These are phyloP conservation scores for Lagenaria siceraria DNA, from an alignment of 306 rosid species.

Conservation along the genomic window DNA sequence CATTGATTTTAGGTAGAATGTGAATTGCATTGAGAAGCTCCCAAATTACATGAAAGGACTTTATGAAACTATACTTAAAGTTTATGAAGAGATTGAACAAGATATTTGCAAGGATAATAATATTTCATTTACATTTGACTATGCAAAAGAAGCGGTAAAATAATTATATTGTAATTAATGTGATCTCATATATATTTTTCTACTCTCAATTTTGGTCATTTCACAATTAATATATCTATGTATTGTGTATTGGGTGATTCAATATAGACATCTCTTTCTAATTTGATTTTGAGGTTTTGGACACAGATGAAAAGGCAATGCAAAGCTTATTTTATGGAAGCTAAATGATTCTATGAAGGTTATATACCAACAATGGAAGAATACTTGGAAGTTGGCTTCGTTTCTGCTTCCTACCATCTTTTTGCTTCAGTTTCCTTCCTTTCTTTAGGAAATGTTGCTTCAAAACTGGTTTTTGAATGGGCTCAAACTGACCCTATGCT, in stretches of 20 bases:
- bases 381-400: background rate
- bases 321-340: background rate
- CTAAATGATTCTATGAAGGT: conserved; percentile 1
- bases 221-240: too few relatives aligned
- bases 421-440: background rate
- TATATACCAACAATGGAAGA: conserved; percentile 24
- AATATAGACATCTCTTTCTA: too few relatives aligned
- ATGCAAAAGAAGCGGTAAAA: conserved; percentile 12
- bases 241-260: too few relatives aligned
- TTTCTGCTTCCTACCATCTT: background rate
- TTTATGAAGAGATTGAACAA: conserved; percentile 9
- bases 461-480: conserved; percentile 5
- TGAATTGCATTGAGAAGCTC: background rate
- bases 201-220: too few relatives aligned
- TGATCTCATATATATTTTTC: too few relatives aligned
- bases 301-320: background rate
- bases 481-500: background rate
- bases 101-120: background rate
- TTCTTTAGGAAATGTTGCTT: background rate
- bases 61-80: background rate
- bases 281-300: too few relatives aligned
- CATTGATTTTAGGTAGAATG: conserved; percentile 20
- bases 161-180: too few relatives aligned
- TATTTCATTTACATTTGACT: background rate
- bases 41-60: conserved; percentile 3